Evolutionary conservation across 805 yeast genomes (phyloP).

Genomic region (Lachancea thermotolerans): DNA sequence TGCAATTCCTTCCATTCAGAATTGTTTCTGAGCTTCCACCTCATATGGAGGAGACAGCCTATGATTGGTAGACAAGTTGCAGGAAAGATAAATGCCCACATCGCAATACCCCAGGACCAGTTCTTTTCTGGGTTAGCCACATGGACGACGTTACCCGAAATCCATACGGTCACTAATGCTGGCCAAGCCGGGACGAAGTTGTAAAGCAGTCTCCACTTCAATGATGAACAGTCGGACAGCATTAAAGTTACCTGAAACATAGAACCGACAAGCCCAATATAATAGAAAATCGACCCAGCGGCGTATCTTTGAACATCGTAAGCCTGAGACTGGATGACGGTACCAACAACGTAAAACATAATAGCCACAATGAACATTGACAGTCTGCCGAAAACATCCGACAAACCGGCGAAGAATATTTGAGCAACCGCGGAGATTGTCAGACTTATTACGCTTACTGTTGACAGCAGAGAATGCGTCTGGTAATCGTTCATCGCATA

Average conservation of each 20-base stretch:
- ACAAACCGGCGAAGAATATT: constrained; percentile 47
- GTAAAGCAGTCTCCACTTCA: constrained; percentile 63
- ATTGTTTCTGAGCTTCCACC: constrained; percentile 43
- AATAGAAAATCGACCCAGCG: constrained; percentile 46
- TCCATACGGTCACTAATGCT: constrained; percentile 72
- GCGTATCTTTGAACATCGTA: constrained; percentile 46
- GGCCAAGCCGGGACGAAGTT: constrained; percentile 66
- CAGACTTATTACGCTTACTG: constrained; percentile 44
- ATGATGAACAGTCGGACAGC: constrained; percentile 57
- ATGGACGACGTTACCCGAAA: constrained; percentile 50
- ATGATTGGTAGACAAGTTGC: constrained; percentile 53
- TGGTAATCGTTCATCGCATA: constrained; percentile 47
- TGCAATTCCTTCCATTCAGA: constrained; percentile 41
- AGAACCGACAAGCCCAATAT: constrained; percentile 56
- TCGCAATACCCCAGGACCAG: constrained; percentile 73
- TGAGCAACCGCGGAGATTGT: constrained; percentile 55
- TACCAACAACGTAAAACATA: constrained; percentile 48
- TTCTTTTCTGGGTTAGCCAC: constrained; percentile 30
- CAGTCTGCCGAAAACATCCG: constrained; percentile 51
- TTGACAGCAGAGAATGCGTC: constrained; percentile 44
- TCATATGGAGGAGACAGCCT: constrained; percentile 48
- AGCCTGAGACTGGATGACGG: constrained; percentile 50
- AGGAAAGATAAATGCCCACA: constrained; percentile 76
- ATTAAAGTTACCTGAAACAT: constrained; percentile 50
- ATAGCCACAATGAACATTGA: constrained; percentile 39